Evolutionary conservation across 352 stramenopile genomes (phyloP).

Genomic region (Pythium folliculosum): DNA sequence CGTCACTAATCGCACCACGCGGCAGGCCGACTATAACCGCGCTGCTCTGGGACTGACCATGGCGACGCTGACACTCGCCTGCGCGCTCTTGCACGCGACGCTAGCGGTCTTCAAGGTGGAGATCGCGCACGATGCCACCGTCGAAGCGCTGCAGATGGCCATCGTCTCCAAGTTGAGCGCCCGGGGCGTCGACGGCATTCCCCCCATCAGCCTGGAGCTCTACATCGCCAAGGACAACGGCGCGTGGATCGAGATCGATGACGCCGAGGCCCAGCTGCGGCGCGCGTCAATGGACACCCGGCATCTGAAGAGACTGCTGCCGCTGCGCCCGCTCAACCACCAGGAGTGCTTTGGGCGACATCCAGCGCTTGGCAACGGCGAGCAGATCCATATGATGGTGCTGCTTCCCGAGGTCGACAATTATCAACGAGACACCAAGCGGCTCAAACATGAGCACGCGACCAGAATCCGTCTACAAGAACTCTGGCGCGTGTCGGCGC

Average conservation of each 20-base stretch:
- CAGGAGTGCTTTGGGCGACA: background rate
- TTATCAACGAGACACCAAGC: background rate
- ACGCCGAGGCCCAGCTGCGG: background rate
- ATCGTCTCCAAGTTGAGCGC: no score
- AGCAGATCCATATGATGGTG: background rate
- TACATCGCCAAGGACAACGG: background rate
- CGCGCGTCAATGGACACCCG: background rate
- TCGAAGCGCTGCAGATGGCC: no score
- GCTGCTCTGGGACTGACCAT: no score
- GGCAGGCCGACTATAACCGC: no score
- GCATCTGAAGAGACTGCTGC: background rate
- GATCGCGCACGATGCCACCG: no score
- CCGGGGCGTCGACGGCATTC: no score
- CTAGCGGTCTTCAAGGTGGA: no score
- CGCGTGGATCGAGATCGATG: background rate
- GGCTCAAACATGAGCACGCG: background rate
- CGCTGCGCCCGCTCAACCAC: background rate
- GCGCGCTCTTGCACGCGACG: no score
- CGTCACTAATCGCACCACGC: no score
- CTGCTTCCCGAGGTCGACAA: background rate
- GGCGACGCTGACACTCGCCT: no score
- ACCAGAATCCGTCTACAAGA: no score
- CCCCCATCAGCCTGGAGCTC: background rate
- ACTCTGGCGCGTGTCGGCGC: no score
- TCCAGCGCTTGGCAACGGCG: background rate